phyloP scores from a whole-genome alignment of 2,329 filamentous ascomycete species.

The Coniochaeta prunicola region DNA sequence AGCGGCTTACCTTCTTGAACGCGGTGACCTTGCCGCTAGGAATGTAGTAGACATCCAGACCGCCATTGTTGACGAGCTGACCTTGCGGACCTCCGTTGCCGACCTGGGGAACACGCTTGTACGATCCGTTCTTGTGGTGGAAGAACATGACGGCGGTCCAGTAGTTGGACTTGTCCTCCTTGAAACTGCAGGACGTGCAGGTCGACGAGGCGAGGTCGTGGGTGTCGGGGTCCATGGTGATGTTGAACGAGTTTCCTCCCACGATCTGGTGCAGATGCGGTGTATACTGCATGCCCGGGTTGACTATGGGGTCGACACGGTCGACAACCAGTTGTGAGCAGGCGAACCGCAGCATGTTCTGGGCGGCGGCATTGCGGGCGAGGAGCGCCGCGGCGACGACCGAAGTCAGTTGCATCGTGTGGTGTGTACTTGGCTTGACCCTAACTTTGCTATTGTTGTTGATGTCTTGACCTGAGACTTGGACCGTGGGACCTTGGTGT shows the following conservation, averaged over 20 bases:
- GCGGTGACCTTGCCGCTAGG: conserved; percentile 33
- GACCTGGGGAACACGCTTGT: conserved; percentile 34
- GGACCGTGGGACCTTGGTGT: background rate
- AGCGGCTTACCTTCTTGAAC: conserved; percentile 21
- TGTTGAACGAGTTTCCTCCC: conserved; percentile 36
- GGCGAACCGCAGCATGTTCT: conserved; percentile 38
- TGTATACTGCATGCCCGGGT: conserved; percentile 35
- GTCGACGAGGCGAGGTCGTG: conserved; percentile 28
- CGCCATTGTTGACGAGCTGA: conserved; percentile 32
- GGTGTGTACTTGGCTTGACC: background rate
- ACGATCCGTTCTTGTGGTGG: conserved; percentile 33
- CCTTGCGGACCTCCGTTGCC: conserved; percentile 38
- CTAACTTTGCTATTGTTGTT: background rate
- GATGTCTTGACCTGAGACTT: background rate
- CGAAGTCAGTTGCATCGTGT: conserved; percentile 18
- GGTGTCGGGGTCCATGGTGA: conserved; percentile 30
- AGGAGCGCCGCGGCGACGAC: conserved; percentile 19
- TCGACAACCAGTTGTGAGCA: conserved; percentile 41
- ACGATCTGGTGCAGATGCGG: conserved; percentile 40
- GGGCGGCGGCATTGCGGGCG: conserved; percentile 19
- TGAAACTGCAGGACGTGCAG: conserved; percentile 36
- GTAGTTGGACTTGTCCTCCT: conserved; percentile 38
- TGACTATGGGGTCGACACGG: conserved; percentile 37
- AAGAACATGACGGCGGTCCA: conserved; percentile 40
- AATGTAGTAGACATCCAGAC: conserved; percentile 37